Conservation (phyloP, 2,329 filamentous ascomycete genomes). For the Fusarium dlaminii region DNA sequence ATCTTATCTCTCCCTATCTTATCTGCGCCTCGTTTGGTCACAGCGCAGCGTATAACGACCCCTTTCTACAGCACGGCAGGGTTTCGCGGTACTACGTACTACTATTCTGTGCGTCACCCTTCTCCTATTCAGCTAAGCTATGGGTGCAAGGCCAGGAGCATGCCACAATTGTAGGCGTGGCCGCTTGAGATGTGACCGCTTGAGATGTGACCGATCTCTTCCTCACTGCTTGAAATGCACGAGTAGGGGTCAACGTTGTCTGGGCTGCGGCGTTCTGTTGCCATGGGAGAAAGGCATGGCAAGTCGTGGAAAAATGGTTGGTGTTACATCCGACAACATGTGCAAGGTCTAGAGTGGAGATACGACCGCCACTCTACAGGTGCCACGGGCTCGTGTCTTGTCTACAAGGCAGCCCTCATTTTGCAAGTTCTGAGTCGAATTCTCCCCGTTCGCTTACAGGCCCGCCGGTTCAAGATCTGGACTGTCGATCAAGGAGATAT, state of each 20-base stretch:
- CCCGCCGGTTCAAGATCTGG: neutral
- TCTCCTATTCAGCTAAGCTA: neutral
- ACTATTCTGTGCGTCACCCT: fast-evolving
- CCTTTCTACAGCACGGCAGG: neutral
- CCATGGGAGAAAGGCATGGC: neutral
- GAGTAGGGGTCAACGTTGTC: neutral
- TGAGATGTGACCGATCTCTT: neutral
- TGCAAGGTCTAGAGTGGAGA: neutral
- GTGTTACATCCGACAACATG: neutral
- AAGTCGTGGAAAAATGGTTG: neutral
- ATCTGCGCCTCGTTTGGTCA: neutral
- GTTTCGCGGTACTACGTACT: neutral
- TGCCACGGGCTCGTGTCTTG: fast-evolving
- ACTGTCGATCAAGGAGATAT: neutral
- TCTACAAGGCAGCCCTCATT: neutral
- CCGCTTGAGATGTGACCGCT: neutral
- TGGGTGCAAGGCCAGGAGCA: neutral
- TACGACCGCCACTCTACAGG: fast-evolving
- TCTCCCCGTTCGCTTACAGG: neutral
- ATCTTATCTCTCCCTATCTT: neutral
- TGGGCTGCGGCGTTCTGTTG: neutral
- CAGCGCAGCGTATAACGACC: neutral
- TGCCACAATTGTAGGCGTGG: neutral
- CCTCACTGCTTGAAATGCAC: neutral
- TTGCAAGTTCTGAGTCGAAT: neutral